Conservation (phyloP, 2,329 filamentous ascomycete species). For the Fusarium sp. region DNA sequence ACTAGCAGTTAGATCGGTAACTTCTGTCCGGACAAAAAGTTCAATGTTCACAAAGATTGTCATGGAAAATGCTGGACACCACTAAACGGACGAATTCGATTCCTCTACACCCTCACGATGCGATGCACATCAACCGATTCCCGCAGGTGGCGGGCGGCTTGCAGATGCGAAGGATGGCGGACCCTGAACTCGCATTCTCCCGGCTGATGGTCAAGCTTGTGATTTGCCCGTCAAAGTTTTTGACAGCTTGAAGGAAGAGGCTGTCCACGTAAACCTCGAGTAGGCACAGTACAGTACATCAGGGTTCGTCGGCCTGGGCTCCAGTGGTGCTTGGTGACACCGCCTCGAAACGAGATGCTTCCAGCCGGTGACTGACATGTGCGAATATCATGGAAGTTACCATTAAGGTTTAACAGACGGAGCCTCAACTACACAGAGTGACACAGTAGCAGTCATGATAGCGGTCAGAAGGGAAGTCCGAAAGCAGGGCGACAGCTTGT, state of each 20-base stretch:
- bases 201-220: slow-evolving; percentile 5
- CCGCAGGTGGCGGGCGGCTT: slow-evolving; percentile 37
- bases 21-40: not conserved
- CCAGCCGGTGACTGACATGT: slow-evolving; percentile 20
- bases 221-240: slow-evolving; percentile 23
- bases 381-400: slow-evolving; percentile 12
- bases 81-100: not conserved
- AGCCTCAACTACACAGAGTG: slow-evolving; percentile 30
- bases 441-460: slow-evolving; percentile 5
- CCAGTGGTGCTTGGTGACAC: slow-evolving; percentile 30
- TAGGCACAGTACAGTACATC: slow-evolving; percentile 9
- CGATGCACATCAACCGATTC: slow-evolving; percentile 15
- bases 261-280: not conserved
- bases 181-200: slow-evolving; percentile 33
- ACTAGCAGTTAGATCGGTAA: not conserved
- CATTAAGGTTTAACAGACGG: slow-evolving; percentile 11
- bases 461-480: slow-evolving; percentile 6
- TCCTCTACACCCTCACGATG: slow-evolving; percentile 25
- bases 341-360: slow-evolving; percentile 25
- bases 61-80: not conserved
- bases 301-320: slow-evolving; percentile 14
- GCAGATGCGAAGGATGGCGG: slow-evolving; percentile 26
- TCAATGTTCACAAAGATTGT: not conserved
- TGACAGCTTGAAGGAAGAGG: slow-evolving; percentile 3
- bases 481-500: slow-evolving; percentile 13